These are phyloP conservation scores for Entophlyctis helioformis DNA, from an alignment of 192 early-diverging fungal genomes.

Conservation along the genomic window DNA sequence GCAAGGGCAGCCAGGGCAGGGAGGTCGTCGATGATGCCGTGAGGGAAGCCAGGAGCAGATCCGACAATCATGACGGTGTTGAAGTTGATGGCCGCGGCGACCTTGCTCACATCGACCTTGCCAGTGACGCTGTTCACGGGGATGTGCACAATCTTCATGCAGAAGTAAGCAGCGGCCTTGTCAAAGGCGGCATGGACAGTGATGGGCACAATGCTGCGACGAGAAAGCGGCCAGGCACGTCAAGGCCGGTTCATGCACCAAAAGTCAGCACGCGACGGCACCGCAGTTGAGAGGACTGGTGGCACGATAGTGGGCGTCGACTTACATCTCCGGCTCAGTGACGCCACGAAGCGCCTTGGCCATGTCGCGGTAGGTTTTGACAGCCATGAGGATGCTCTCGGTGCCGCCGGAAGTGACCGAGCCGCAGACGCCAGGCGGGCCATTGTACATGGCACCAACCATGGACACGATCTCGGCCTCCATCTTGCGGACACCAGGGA, in stretches of 20 bases:
- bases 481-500: conserved; percentile 88
- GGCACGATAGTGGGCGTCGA: too few relatives aligned
- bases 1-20: conserved; percentile 66
- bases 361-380: conserved; percentile 87
- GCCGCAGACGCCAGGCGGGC: conserved; percentile 57
- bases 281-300: too few relatives aligned
- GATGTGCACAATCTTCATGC: conserved; percentile 73
- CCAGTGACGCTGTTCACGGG: conserved; percentile 69
- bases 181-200: conserved; percentile 93
- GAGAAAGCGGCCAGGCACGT: neutral
- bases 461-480: conserved; percentile 91
- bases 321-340: conserved; percentile 82
- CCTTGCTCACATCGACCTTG: conserved; percentile 62
- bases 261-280: too few relatives aligned
- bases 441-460: conserved; percentile 83
- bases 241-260: neutral
- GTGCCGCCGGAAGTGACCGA: conserved; percentile 90
- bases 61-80: conserved; percentile 90
- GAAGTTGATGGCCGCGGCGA: conserved; percentile 70
- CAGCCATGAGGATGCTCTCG: conserved; percentile 89
- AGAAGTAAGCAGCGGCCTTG: conserved; percentile 88
- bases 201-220: conserved; percentile 67
- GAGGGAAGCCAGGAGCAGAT: conserved; percentile 85
- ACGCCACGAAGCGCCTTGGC: conserved; percentile 67
- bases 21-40: conserved; percentile 89